These are phyloP conservation scores for Phytophthora colocasiae DNA, from an alignment of 352 stramenopile species.

Conservation along the genomic window DNA sequence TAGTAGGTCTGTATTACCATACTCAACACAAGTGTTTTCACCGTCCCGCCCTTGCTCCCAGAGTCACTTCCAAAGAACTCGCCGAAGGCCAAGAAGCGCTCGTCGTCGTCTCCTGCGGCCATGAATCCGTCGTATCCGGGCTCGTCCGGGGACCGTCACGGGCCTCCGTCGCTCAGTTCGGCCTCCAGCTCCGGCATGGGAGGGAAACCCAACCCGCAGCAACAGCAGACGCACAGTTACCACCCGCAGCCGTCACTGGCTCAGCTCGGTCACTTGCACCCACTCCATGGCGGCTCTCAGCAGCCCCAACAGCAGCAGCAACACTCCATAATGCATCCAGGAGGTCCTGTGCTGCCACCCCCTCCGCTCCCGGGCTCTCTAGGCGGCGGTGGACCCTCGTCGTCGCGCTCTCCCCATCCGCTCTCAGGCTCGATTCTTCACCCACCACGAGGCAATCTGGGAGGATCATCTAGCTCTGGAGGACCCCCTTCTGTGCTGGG, in stretches of 20 bases:
- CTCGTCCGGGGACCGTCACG: conserved; percentile 71
- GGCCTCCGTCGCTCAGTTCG: conserved; percentile 49
- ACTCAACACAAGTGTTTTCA: background rate
- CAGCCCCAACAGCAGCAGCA: conserved; percentile 33
- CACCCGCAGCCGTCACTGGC: conserved; percentile 72
- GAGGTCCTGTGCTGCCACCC: conserved; percentile 65
- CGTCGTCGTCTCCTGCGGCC: conserved; percentile 1
- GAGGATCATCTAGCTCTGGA: conserved; percentile 31
- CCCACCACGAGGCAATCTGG: conserved; percentile 54
- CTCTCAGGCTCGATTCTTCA: conserved; percentile 77
- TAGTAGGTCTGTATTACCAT: conserved; percentile 1
- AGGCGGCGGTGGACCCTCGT: conserved; percentile 44
- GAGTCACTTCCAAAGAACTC: conserved; percentile 28
- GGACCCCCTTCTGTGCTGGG: conserved; percentile 59
- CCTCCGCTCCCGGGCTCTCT: conserved; percentile 67
- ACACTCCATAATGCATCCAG: conserved; percentile 63
- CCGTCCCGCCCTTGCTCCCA: conserved; percentile 12
- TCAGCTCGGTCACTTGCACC: conserved; percentile 75
- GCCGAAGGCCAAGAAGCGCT: conserved; percentile 24
- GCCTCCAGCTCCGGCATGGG: conserved; percentile 39
- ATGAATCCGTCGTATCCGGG: conserved; percentile 87
- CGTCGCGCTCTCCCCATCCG: conserved; percentile 70
- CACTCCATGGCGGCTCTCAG: conserved; percentile 67
- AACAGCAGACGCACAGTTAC: conserved; percentile 59
- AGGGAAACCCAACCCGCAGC: conserved; percentile 38